A percentile compares a stretch with the other conserved stretches of the same genome.
These are phyloP conservation scores for Tolypocladium tropicale DNA, from an alignment of 2,329 filamentous ascomycete genomes.

Conservation along the genomic window DNA sequence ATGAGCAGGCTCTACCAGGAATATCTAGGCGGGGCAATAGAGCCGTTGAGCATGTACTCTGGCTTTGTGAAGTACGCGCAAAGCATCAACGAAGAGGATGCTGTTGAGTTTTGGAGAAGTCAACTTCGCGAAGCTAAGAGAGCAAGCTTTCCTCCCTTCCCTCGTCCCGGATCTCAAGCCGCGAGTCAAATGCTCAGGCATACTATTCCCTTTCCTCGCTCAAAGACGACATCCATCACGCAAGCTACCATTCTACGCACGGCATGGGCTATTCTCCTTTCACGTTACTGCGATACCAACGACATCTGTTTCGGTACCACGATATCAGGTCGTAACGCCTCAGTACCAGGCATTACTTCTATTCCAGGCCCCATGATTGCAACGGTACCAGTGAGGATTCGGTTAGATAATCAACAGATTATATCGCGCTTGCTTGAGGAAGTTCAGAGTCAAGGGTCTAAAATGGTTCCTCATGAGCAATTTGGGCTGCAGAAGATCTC, in stretches of 20 bases:
- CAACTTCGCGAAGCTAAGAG: too few species aligned
- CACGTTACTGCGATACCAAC: not conserved
- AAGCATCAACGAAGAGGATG: too few species aligned
- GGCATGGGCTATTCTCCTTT: not conserved
- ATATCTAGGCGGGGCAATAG: too few species aligned
- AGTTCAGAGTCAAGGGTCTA: constrained; percentile 5
- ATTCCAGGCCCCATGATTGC: not conserved
- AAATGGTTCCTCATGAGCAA: constrained; percentile 2
- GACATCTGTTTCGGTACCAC: not conserved
- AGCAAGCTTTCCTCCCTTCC: too few species aligned
- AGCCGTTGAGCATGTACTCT: too few species aligned
- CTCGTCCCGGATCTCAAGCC: too few species aligned
- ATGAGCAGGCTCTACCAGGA: not conserved
- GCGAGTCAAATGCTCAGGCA: too few species aligned
- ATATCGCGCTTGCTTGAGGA: not conserved
- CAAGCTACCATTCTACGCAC: not conserved
- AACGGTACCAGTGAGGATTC: not conserved
- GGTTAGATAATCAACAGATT: not conserved
- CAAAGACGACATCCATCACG: not conserved
- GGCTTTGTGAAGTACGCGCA: too few species aligned
- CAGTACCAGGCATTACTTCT: not conserved
- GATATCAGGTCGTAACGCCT: not conserved
- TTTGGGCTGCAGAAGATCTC: not conserved
- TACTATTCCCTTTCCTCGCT: not conserved
- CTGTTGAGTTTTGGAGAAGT: too few species aligned